Evolutionary conservation across 805 yeast genomes (phyloP).

Genomic region (Metschnikowia similis): DNA sequence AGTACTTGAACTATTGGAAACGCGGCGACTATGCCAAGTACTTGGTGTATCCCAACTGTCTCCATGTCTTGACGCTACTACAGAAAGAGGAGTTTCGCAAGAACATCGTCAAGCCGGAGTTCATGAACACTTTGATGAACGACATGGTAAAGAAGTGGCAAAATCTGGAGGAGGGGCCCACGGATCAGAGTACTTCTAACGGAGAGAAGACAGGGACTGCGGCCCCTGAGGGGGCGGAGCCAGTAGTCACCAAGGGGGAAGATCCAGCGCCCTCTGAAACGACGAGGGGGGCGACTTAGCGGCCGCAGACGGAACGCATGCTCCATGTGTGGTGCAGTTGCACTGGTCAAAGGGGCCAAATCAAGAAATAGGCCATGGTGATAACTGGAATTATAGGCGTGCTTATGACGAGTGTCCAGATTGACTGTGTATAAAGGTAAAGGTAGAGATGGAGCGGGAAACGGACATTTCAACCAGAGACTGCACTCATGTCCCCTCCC

Average conservation of each 20-base stretch:
- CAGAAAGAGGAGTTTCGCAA: slow-evolving; percentile 50
- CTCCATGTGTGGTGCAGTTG: no score
- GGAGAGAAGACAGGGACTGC: neutral
- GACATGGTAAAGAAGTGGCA: slow-evolving; percentile 77
- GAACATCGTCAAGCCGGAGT: slow-evolving; percentile 53
- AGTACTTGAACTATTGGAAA: slow-evolving; percentile 85
- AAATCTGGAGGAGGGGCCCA: slow-evolving; percentile 4
- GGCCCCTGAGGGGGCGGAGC: neutral
- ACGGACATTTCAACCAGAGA: no score
- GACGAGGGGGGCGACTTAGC: no score
- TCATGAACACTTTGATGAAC: slow-evolving; percentile 57
- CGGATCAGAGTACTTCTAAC: neutral
- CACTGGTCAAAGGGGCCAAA: no score
- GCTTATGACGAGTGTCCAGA: neutral
- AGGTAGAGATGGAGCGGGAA: no score
- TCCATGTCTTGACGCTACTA: slow-evolving; percentile 69
- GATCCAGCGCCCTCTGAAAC: no score
- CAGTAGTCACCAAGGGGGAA: neutral
- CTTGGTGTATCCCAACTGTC: slow-evolving; percentile 82
- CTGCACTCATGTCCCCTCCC: neutral
- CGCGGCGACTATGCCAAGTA: slow-evolving; percentile 63
- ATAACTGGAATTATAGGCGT: no score
- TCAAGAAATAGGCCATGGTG: no score
- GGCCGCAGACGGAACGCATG: no score
- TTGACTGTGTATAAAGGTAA: neutral